Base-by-base conservation (phyloP, 2,329 filamentous ascomycete genomes). In the Geosmithia flava region DNA sequence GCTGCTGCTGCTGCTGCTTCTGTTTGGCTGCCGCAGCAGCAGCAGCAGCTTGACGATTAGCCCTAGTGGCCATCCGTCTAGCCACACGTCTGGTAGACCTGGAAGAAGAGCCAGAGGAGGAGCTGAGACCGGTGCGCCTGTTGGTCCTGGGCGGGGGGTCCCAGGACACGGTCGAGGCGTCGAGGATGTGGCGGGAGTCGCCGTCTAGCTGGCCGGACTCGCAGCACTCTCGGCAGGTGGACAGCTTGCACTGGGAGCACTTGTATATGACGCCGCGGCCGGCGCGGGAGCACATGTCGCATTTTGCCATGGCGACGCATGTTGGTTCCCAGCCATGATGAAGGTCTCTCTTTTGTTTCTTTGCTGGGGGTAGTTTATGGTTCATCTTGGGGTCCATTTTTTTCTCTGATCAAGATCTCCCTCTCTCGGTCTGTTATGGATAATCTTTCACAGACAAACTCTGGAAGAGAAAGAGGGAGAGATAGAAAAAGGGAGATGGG, bases 251-350 rank as follows among this genome's bases (percentile, higher is more conserved):
- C 17, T 50, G 42, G 13, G 48, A 20, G 41, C 58, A 60, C 40
- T 55, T 56, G 33, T 56, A 54, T 1, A 60, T 51, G 1, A 55
- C 53, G 23, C 54, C 55, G 16, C 56, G 53, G 15, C 57, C 49
- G 20, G 55, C 52, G 6, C 29, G 50, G 33, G 53, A 49, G 45
- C 58, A 60, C 43, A 56, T 47, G 44, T 60, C 58, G 42, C 58
- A 60, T 44, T 57, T 58, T 29, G 58, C 55, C 30, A 56, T 60
- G 41, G 55, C 43, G 8, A 56, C 48, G 20, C 48, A 48, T 44
- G 53, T 49, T 20, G 49, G 45, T 20, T 53, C 48, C 58, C 57
- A 59, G 45, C 54, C 54, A 13, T 45, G 20, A 20, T 58, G 55
- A 7, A 30, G 20, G 17, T 30, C 20, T 13, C 33, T 37, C 33